Percentiles rank a stretch among this genome's conserved stretches.
These are phyloP conservation scores for Mrakia gelida DNA, from an alignment of 768 basidiomycete species.

Conservation along the genomic window DNA sequence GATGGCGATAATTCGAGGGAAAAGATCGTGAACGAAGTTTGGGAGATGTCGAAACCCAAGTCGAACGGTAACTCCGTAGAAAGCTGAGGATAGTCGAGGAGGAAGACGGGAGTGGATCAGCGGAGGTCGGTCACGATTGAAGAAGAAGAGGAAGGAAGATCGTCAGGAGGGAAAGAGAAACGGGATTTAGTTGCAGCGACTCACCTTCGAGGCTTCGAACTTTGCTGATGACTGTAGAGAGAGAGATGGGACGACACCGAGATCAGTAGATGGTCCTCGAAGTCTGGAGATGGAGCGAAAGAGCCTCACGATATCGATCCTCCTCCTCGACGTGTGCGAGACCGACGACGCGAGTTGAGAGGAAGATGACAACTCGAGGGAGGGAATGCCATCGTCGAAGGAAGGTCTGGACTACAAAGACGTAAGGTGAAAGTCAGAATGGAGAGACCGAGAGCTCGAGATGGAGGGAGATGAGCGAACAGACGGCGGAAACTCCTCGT, in stretches of 20 bases:
- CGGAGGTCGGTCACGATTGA: too few relatives aligned
- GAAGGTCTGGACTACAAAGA: slow-evolving; percentile 52
- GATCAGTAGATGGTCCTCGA: background rate
- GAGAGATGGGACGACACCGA: background rate
- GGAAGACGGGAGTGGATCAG: too few relatives aligned
- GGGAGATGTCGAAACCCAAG: slow-evolving; percentile 59
- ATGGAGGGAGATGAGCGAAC: too few relatives aligned
- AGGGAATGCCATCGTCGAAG: slow-evolving; percentile 64
- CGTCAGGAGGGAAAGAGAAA: background rate
- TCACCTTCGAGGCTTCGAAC: slow-evolving; percentile 52
- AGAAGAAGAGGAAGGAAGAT: background rate
- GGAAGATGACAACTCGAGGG: slow-evolving; percentile 62
- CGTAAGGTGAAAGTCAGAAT: background rate
- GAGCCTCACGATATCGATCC: slow-evolving; percentile 49
- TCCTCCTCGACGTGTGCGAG: slow-evolving; percentile 50
- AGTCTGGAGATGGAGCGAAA: background rate
- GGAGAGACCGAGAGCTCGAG: background rate
- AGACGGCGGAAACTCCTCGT: slow-evolving; percentile 52
- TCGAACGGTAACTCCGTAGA: slow-evolving; percentile 58
- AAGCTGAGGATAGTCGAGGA: slow-evolving; percentile 33
- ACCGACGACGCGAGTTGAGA: slow-evolving; percentile 57
- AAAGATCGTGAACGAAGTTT: slow-evolving; percentile 48
- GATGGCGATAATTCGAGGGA: slow-evolving; percentile 52
- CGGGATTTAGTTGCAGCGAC: slow-evolving; percentile 22
- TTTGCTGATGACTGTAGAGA: slow-evolving; percentile 50